Evolutionary conservation across 2,329 filamentous ascomycete species (phyloP).

Genomic region (Anisogramma anomala): DNA sequence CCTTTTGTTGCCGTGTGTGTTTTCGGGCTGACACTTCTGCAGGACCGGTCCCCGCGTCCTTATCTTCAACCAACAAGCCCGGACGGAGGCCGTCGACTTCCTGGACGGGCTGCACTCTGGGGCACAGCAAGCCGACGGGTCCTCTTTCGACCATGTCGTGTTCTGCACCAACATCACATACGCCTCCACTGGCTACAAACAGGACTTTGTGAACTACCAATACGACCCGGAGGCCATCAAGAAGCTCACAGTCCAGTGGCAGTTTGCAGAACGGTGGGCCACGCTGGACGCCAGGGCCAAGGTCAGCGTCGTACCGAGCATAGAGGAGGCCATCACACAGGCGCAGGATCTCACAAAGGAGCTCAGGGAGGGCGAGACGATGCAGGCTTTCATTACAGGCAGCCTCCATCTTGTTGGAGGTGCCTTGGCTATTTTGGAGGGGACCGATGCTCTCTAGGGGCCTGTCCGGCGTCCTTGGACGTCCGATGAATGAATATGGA

Average conservation of each 20-base stretch:
- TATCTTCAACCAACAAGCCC: conserved; percentile 88
- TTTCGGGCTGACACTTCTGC: no score
- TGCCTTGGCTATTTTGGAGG: conserved; percentile 23
- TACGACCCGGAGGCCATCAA: conserved; percentile 40
- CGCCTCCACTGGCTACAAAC: conserved; percentile 38
- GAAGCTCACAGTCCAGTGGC: conserved; percentile 40
- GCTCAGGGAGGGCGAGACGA: no score
- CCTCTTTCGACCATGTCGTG: conserved; percentile 52
- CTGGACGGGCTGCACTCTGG: conserved; percentile 51
- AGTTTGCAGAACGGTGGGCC: conserved; percentile 40
- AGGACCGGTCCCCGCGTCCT: conserved; percentile 35
- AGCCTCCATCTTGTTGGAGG: conserved; percentile 36
- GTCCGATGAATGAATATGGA: no score
- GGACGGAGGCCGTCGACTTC: conserved; percentile 55
- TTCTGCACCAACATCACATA: conserved; percentile 30
- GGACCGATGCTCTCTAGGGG: conserved; percentile 19
- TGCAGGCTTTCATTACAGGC: conserved; percentile 37
- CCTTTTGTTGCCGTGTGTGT: no score
- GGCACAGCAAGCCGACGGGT: conserved; percentile 27
- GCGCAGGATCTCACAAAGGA: conserved; percentile 36
- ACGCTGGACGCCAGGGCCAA: conserved; percentile 34
- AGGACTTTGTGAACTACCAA: conserved; percentile 46
- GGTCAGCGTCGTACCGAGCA: conserved; percentile 37
- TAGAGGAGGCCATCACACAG: conserved; percentile 47
- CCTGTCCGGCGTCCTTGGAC: no score